A percentile compares a stretch with the other conserved stretches of the same genome.
Evolutionary conservation across 257 asterid species (phyloP).

Genomic region (Primulina tabacum): DNA sequence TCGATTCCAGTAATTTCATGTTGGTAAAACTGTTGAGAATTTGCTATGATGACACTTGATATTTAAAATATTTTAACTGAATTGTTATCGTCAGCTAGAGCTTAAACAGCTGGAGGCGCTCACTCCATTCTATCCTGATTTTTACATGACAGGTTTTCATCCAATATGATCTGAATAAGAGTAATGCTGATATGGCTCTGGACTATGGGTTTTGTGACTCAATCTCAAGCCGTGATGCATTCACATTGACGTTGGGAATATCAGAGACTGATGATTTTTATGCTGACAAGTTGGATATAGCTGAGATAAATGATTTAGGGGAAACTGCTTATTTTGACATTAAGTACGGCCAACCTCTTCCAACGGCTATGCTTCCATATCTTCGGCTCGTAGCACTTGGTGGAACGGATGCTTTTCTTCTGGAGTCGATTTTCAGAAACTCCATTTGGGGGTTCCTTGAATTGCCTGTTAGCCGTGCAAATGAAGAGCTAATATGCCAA

Average conservation of each 20-base stretch:
- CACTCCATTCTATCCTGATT: background rate
- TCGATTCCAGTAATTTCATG: background rate
- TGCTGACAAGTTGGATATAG: constrained; percentile 84
- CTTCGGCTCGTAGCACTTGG: constrained; percentile 77
- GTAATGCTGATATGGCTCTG: constrained; percentile 93
- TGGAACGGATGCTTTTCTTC: constrained; percentile 81
- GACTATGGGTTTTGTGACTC: constrained; percentile 87
- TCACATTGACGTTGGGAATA: constrained; percentile 80
- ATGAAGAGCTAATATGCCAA: constrained; percentile 83
- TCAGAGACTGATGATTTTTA: constrained; percentile 62
- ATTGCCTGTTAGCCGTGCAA: constrained; percentile 73
- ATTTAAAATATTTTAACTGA: no score
- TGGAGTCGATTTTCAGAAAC: constrained; percentile 78
- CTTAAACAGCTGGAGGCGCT: background rate
- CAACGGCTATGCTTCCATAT: constrained; percentile 66
- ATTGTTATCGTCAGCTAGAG: no score
- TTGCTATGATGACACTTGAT: background rate
- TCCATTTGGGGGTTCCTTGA: constrained; percentile 73
- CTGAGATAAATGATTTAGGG: constrained; percentile 69
- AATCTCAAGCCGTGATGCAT: constrained; percentile 59
- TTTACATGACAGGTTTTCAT: constrained; percentile 55
- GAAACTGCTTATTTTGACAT: constrained; percentile 73
- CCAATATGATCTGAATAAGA: constrained; percentile 85
- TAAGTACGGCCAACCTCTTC: constrained; percentile 70
- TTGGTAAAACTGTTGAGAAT: background rate